Conservation (phyloP, 495 filamentous ascomycete genomes). For the Xylaria sp. region DNA sequence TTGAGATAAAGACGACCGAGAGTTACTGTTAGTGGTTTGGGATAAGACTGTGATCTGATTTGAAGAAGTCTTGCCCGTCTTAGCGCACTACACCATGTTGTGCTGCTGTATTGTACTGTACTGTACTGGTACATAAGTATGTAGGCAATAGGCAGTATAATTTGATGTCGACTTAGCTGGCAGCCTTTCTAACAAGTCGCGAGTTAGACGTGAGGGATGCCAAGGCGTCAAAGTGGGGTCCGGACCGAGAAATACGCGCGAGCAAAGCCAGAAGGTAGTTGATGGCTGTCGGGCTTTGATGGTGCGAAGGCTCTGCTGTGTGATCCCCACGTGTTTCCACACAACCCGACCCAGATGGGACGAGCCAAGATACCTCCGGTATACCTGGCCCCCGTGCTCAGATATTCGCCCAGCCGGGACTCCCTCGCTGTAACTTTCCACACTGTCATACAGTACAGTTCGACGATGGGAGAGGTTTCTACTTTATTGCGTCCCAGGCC, state of each 20-base stretch:
- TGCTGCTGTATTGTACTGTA: not conserved
- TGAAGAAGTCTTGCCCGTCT: not conserved
- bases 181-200: not conserved
- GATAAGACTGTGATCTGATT: constrained; percentile 9
- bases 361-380: constrained; percentile 19
- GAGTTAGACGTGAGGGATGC: constrained; percentile 8
- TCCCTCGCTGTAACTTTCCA: constrained; percentile 11
- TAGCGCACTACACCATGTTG: not conserved
- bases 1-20: not conserved
- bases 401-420: constrained; percentile 36
- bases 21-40: not conserved
- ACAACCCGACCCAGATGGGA: constrained; percentile 12
- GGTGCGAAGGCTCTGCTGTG: constrained; percentile 6
- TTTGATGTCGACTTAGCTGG: not conserved
- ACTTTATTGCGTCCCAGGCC: constrained; percentile 12
- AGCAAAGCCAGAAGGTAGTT: constrained; percentile 13
- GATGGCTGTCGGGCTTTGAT: constrained; percentile 17
- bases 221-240: constrained; percentile 24
- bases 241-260: constrained; percentile 26
- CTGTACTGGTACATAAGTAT: too few relatives aligned
- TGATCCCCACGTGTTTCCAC: constrained; percentile 26
- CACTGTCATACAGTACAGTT: constrained; percentile 21
- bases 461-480: not conserved
- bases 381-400: constrained; percentile 36
- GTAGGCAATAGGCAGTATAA: too few relatives aligned